Conservation (phyloP, 2,329 filamentous ascomycete species). For the Immersiporthe knoxdaviesiana region DNA sequence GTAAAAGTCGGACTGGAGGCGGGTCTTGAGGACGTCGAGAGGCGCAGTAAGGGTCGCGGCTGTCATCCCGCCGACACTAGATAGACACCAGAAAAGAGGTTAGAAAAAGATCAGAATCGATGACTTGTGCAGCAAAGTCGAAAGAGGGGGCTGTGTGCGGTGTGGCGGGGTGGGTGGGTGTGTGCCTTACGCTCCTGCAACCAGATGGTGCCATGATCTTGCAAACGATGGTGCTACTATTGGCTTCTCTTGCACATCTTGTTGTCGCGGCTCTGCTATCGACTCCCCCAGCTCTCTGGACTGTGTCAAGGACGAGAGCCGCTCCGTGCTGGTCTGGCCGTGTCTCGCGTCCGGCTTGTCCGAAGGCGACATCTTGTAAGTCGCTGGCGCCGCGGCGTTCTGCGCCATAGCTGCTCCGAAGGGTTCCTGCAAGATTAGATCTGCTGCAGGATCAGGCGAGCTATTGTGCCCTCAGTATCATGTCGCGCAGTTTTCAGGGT, state of each 20-base stretch:
- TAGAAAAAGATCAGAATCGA: neutral
- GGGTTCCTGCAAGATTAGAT: slow-evolving; percentile 1
- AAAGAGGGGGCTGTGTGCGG: neutral
- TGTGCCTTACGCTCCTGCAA: slow-evolving; percentile 78
- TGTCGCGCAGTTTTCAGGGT: neutral
- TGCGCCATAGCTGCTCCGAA: slow-evolving; percentile 28
- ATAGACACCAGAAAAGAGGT: neutral
- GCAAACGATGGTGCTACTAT: slow-evolving; percentile 55
- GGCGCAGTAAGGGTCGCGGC: slow-evolving; percentile 91
- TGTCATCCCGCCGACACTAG: slow-evolving; percentile 84
- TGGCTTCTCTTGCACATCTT: slow-evolving; percentile 34
- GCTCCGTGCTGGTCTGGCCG: slow-evolving; percentile 21
- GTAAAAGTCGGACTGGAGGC: slow-evolving; percentile 93
- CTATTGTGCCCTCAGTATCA: slow-evolving; percentile 15
- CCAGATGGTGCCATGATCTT: slow-evolving; percentile 89
- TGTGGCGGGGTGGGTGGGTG: neutral
- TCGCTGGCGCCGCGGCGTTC: slow-evolving; percentile 26
- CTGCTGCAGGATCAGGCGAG: neutral
- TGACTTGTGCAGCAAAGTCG: neutral
- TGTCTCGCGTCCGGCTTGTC: slow-evolving; percentile 20
- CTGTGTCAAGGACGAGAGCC: slow-evolving; percentile 48
- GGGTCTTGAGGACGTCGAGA: slow-evolving; percentile 90
- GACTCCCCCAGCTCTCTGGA: slow-evolving; percentile 66
- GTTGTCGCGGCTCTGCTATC: slow-evolving; percentile 42
- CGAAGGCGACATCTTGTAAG: slow-evolving; percentile 27